Percentiles rank a stretch among this genome's conserved stretches.
Conservation (phyloP, 768 basidiomycete genomes). For the Kwoniella mangroviensis region DNA sequence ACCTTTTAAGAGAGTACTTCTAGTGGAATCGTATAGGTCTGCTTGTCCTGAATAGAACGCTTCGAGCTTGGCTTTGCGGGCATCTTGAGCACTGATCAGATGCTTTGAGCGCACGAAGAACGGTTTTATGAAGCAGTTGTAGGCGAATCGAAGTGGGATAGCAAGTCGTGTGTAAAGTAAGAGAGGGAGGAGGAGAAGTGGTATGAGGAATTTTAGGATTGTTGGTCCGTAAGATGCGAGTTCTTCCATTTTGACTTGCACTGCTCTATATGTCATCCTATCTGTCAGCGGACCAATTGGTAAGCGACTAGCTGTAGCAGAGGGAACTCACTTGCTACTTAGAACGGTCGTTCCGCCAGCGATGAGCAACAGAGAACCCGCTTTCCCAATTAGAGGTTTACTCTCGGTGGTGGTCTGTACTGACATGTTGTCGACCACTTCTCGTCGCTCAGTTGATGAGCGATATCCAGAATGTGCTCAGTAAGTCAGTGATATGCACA, state of each 20-base stretch:
- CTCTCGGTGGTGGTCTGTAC: background rate
- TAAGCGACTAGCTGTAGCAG: too few relatives aligned
- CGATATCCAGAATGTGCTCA: background rate
- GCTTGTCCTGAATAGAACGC: constrained; percentile 73
- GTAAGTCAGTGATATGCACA: background rate
- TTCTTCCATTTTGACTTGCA: constrained; percentile 13
- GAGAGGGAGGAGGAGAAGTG: constrained; percentile 26
- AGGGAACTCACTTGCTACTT: constrained; percentile 5
- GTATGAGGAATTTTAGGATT: constrained; percentile 17
- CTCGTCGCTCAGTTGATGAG: background rate
- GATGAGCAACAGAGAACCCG: constrained; percentile 3
- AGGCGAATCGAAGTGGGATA: constrained; percentile 53
- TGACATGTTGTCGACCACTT: background rate
- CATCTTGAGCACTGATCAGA: background rate
- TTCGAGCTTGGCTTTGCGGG: constrained; percentile 56
- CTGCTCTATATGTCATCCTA: constrained; percentile 1
- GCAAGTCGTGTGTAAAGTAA: constrained; percentile 24
- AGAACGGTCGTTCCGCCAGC: constrained; percentile 2
- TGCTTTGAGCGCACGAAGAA: constrained; percentile 33
- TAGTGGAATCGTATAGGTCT: constrained; percentile 72
- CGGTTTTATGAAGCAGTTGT: constrained; percentile 59
- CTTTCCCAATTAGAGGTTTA: constrained; percentile 2
- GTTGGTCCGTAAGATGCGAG: background rate
- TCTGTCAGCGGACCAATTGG: too few relatives aligned
- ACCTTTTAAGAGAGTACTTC: constrained; percentile 68